Conservation (phyloP, 352 stramenopile species). For the Pythium folliculosum region DNA sequence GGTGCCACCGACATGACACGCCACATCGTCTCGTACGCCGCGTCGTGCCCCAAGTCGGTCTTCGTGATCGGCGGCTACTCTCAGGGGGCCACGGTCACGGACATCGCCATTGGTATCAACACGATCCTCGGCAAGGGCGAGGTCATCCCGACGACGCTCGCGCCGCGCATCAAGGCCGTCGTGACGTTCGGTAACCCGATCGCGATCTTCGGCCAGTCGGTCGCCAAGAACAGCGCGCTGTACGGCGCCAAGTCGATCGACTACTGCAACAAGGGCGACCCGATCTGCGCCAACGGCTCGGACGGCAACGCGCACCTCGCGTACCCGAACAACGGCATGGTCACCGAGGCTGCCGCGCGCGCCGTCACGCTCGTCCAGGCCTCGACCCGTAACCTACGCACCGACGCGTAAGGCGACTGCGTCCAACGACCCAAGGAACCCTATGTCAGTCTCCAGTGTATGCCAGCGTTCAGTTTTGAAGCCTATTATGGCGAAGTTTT, state of each 20-base stretch:
- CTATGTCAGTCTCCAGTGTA: no score
- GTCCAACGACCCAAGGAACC: neutral
- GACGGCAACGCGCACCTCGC: conserved; percentile 8
- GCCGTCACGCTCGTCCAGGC: neutral
- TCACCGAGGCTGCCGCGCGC: neutral
- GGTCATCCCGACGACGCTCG: conserved; percentile 25
- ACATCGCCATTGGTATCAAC: conserved; percentile 36
- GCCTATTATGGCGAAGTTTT: no score
- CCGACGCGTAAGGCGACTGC: neutral
- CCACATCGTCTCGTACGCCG: conserved; percentile 31
- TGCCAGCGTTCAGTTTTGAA: no score
- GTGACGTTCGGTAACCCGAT: conserved; percentile 30
- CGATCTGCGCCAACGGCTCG: conserved; percentile 14
- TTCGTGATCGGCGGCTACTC: conserved; percentile 23
- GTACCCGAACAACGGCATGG: conserved; percentile 5
- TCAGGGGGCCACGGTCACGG: conserved; percentile 24
- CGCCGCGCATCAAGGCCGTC: conserved; percentile 35
- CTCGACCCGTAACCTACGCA: neutral
- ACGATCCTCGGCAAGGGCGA: conserved; percentile 28
- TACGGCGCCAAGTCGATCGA: conserved; percentile 18
- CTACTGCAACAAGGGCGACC: conserved; percentile 21
- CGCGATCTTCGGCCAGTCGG: conserved; percentile 6
- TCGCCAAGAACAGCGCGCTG: conserved; percentile 11
- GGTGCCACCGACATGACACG: conserved; percentile 39
- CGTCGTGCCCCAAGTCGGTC: conserved; percentile 31